These are phyloP conservation scores for Yarrowia porcina DNA, from an alignment of 805 yeast genomes.

Conservation along the genomic window DNA sequence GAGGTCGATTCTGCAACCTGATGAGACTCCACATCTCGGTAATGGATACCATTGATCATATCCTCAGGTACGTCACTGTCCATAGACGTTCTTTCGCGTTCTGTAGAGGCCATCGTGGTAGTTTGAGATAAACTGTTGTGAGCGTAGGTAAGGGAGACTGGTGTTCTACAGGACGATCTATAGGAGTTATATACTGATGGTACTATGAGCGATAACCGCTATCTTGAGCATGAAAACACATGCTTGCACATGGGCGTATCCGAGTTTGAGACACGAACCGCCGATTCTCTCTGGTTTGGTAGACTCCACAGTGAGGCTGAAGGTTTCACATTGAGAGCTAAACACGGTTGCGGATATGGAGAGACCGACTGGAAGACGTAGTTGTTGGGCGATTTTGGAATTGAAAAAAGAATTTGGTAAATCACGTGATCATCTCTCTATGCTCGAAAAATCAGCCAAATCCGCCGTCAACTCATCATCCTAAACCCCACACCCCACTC, in stretches of 20 bases:
- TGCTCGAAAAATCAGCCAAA: not conserved
- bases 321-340: not conserved
- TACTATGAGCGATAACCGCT: not conserved
- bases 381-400: not conserved
- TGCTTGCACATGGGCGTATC: not conserved
- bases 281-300: not conserved
- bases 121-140: not conserved
- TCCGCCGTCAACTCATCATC: not conserved
- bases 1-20: not conserved
- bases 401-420: too few relatives aligned
- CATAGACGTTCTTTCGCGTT: not conserved
- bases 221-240: not conserved
- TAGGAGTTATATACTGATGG: too few relatives aligned
- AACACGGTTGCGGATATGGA: not conserved
- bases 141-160: too few relatives aligned
- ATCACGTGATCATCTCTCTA: not conserved
- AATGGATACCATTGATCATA: conserved; percentile 9
- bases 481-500: not conserved
- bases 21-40: conserved; percentile 3
- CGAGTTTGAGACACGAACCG: not conserved
- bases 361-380: not conserved
- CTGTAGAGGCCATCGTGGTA: conserved; percentile 1
- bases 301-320: not conserved
- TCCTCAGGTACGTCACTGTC: not conserved
- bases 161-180: too few relatives aligned